Evolutionary conservation across 2,329 filamentous ascomycete genomes (phyloP), one percentile per base, ranked within the genome.

Genomic region (Fusarium poae): DNA sequence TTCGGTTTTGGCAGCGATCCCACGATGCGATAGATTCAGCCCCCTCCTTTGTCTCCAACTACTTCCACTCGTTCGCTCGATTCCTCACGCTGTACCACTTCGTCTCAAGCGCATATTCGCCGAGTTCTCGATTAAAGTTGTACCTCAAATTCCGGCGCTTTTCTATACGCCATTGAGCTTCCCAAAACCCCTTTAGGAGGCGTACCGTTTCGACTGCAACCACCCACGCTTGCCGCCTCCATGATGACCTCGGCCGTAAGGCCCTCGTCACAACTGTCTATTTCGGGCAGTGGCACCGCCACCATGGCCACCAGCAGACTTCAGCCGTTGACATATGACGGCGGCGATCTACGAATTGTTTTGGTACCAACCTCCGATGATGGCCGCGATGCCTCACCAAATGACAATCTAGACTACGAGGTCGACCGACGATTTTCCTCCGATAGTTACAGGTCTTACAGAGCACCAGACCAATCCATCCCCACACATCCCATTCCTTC

Each of bases 401-500:
- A 65, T 35, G 40, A 42, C 29, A 37, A 49, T 34, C 68, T 49
- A 35, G 67, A 62, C 23, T 51, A 54, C 30, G 49, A 52, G 25
- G 49, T 73, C 30, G 71, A 67, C 52, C 54, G 68, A 40, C 62
- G 67, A 30, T 55, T 60, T 20, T 68, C 70, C 12, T 57, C 67
- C 44, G 73, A 74, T 39, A 70, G 68, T 27, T 70, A 70, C 35
- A 71, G 67, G 66, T 70, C 68, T 46, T 70, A 70, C 32, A 68
- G 53, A 34, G 68, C 56, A 13, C 68, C 68, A 21, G 50, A 70
- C 34, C 71, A 73, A 50, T 71, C 67, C 39, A 77, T 79, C 44
- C 78, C 78, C 16, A 68, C 70, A 15, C 93, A 97, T 76, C 93
- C 93, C 9, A 90, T 96, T 52, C 82, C 87, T 18, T 86, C 87